Percentiles rank a stretch among this genome's conserved stretches.
phyloP scores from a whole-genome alignment of 495 filamentous ascomycete genomes.

The Parmelia sp. region DNA sequence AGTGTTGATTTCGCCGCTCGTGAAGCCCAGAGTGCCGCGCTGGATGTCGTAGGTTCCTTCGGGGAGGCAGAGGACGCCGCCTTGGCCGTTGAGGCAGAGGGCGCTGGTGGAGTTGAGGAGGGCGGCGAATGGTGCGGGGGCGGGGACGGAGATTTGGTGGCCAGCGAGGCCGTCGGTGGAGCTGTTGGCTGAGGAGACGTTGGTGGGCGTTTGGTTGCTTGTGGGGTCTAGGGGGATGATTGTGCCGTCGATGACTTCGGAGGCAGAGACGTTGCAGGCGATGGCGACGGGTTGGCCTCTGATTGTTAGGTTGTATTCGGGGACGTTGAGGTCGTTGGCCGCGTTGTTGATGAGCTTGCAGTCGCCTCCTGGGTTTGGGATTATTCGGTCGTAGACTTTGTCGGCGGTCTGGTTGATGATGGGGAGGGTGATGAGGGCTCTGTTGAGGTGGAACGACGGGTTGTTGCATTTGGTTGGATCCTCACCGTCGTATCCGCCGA shows the following conservation, averaged over 20 bases:
- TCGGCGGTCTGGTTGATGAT: slow-evolving; percentile 15
- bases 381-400: slow-evolving; percentile 14
- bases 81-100: slow-evolving; percentile 3
- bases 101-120: slow-evolving; percentile 5
- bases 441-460: background rate
- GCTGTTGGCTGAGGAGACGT: background rate
- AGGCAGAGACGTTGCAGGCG: slow-evolving; percentile 15
- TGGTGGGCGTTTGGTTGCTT: background rate
- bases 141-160: slow-evolving; percentile 5
- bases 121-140: background rate
- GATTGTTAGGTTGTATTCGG: slow-evolving; percentile 13
- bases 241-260: background rate
- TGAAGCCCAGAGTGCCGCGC: slow-evolving; percentile 7
- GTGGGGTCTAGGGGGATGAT: background rate
- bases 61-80: slow-evolving; percentile 5
- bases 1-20: background rate
- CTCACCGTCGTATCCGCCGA: background rate
- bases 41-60: slow-evolving; percentile 9
- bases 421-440: slow-evolving; percentile 7
- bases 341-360: slow-evolving; percentile 18
- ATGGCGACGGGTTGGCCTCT: slow-evolving; percentile 15
- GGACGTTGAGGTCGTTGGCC: slow-evolving; percentile 5
- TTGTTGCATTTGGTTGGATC: background rate
- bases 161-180: slow-evolving; percentile 5
- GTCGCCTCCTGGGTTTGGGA: slow-evolving; percentile 15